These are phyloP conservation scores for Jaapia argillacea DNA, from an alignment of 768 basidiomycete species.

Conservation along the genomic window DNA sequence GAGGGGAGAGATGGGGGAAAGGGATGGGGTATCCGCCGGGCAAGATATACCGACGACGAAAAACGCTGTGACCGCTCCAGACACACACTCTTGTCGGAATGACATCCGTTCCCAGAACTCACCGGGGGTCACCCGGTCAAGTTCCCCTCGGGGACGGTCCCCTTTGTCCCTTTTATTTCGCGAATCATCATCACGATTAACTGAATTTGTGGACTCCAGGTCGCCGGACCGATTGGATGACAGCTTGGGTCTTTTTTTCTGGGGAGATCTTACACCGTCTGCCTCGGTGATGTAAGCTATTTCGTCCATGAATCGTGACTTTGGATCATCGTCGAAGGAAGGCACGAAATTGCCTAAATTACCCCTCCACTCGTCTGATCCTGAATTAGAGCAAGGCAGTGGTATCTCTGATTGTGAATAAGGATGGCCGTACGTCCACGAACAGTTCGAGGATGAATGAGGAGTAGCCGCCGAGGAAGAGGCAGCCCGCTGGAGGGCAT, in stretches of 20 bases:
- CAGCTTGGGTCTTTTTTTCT: constrained; percentile 45
- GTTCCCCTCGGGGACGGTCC: constrained; percentile 32
- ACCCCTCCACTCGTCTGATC: constrained; percentile 26
- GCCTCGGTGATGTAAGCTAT: constrained; percentile 64
- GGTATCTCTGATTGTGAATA: constrained; percentile 38
- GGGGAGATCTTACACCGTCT: constrained; percentile 48
- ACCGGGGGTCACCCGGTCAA: constrained; percentile 48
- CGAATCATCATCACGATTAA: constrained; percentile 16
- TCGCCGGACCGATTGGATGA: neutral
- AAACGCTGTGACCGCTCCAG: constrained; percentile 89
- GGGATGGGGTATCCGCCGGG: constrained; percentile 7
- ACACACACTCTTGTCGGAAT: constrained; percentile 88
- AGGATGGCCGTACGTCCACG: constrained; percentile 77
- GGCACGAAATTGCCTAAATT: constrained; percentile 75
- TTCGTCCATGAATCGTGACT: constrained; percentile 88
- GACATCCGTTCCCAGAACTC: constrained; percentile 99
- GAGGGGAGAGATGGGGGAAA: constrained; percentile 28
- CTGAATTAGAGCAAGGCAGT: constrained; percentile 36
- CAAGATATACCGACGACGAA: constrained; percentile 55
- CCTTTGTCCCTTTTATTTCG: constrained; percentile 18
- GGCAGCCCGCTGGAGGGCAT: constrained; percentile 38
- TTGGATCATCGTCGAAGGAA: constrained; percentile 94
- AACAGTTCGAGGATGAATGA: constrained; percentile 7
- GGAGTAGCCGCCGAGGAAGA: constrained; percentile 12
- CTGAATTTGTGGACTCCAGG: constrained; percentile 3